Base-by-base conservation (phyloP, 208 protist genomes). In the Acanthamoeba divionensis region DNA sequence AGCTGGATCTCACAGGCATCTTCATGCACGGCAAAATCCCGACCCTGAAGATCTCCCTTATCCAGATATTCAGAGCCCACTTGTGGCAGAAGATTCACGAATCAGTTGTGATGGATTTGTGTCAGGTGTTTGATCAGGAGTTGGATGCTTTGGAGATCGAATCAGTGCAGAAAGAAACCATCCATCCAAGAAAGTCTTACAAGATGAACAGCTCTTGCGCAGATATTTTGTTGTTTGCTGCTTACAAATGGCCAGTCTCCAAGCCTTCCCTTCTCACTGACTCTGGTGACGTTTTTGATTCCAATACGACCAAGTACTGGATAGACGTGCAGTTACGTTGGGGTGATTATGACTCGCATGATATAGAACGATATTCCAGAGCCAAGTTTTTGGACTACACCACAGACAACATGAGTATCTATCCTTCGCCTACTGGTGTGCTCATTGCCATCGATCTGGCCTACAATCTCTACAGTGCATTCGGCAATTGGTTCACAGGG, bases 21-120 rank as follows among this genome's bases (percentile, higher is more conserved):
- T 99, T 99, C 94, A 99, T 99, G 99, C 99, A 99, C 94, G 99
- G 99, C 90, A 99, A 99, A 95, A 99, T 99, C 60, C 99, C 99
- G 80, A 99, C 98, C 0, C 97, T 99, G 55, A 99, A 99, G 94
- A 99, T 99, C 92, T 99, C 98, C 7, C 95, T 99, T 44, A 99
- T 99, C 92, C 99, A 99, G 95, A 99, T 99, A 91, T 99, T 99
- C 96, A 97, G 98, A 90, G 99, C 98, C 21, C 99, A 99, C 94
- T 94, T 99, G 90, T 99, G 99, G 99, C 99, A 99, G 95, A 99
- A 99, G 95, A 98, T 98, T 69, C 99, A 99, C 95, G 99, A 99
- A 86, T 96, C 96, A 15, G 93, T 99, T 1, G 99, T 99, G 13
- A 98, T 99, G 95, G 99, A 99, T 95, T 93, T 99, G 62, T 96